Evolutionary conservation across 257 asterid species (phyloP).

Genomic region (Gentiana macrophylla): DNA sequence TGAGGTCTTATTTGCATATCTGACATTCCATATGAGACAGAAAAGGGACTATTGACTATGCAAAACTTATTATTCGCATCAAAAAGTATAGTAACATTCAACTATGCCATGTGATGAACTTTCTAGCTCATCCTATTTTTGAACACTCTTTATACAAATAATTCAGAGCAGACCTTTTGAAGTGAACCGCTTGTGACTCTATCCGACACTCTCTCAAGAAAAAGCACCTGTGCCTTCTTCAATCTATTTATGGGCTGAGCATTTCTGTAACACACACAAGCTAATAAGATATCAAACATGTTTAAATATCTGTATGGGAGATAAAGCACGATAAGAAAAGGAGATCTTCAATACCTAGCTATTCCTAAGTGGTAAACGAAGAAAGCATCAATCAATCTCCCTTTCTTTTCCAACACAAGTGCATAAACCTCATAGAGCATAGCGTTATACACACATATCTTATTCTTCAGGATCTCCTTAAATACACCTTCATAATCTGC

Average conservation of each 20-base stretch:
- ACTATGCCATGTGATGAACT: too few species aligned
- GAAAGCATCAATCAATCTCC: constrained; percentile 65
- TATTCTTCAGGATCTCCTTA: constrained; percentile 50
- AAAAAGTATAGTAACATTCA: too few species aligned
- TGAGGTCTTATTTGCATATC: too few species aligned
- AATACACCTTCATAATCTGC: constrained; percentile 51
- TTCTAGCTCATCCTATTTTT: too few species aligned
- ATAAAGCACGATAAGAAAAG: neutral
- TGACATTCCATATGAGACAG: too few species aligned
- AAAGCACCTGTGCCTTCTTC: constrained; percentile 85
- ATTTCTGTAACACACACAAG: constrained; percentile 4
- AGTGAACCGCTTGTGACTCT: constrained; percentile 37
- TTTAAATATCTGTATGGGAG: neutral
- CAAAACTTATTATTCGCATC: too few species aligned
- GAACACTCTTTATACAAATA: neutral
- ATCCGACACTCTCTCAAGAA: constrained; percentile 91
- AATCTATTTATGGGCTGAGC: constrained; percentile 70
- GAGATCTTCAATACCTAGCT: constrained; percentile 46
- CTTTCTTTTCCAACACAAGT: constrained; percentile 64
- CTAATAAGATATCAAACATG: neutral
- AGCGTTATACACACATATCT: constrained; percentile 51
- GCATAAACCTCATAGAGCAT: constrained; percentile 72
- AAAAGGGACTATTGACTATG: too few species aligned
- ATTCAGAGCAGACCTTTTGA: constrained; percentile 47
- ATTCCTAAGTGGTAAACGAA: constrained; percentile 73